Evolutionary conservation across 208 protist species (phyloP).

Genomic region (Trypanosoma scelopori): DNA sequence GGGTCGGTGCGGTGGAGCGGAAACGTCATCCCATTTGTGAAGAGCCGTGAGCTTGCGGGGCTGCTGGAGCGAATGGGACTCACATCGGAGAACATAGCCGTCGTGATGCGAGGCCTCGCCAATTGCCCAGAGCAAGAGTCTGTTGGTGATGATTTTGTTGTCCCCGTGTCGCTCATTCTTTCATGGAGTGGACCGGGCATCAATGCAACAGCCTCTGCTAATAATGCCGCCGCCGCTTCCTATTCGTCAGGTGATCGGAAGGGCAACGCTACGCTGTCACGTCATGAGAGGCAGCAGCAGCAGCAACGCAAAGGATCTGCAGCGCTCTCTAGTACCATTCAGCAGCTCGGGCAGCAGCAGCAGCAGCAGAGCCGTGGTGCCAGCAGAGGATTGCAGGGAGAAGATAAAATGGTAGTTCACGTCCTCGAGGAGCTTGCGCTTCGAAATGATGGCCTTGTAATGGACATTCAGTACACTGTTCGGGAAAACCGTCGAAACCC

Average conservation of each 20-base stretch:
- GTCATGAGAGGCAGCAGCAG: constrained; percentile 24
- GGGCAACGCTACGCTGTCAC: constrained; percentile 13
- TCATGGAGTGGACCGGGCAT: constrained; percentile 59
- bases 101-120: constrained; percentile 65
- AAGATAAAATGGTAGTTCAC: constrained; percentile 65
- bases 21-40: constrained; percentile 69
- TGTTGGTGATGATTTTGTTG: constrained; percentile 66
- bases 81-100: constrained; percentile 57
- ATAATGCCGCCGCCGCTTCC: not conserved
- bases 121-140: constrained; percentile 68
- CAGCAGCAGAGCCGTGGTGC: constrained; percentile 9
- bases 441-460: constrained; percentile 69
- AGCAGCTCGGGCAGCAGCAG: constrained; percentile 23
- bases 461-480: constrained; percentile 80
- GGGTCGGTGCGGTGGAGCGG: constrained; percentile 54
- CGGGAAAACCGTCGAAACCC: constrained; percentile 63
- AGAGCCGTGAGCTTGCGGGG: constrained; percentile 47
- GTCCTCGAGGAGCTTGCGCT: constrained; percentile 72
- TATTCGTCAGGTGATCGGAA: constrained; percentile 2
- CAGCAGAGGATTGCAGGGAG: constrained; percentile 26
- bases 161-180: constrained; percentile 72
- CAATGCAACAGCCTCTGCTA: constrained; percentile 2
- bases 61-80: constrained; percentile 62
- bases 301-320: constrained; percentile 22
- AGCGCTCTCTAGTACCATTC: constrained; percentile 27